Conservation (phyloP, 2,329 filamentous ascomycete genomes). For the Allantophomopsis lycopodina region DNA sequence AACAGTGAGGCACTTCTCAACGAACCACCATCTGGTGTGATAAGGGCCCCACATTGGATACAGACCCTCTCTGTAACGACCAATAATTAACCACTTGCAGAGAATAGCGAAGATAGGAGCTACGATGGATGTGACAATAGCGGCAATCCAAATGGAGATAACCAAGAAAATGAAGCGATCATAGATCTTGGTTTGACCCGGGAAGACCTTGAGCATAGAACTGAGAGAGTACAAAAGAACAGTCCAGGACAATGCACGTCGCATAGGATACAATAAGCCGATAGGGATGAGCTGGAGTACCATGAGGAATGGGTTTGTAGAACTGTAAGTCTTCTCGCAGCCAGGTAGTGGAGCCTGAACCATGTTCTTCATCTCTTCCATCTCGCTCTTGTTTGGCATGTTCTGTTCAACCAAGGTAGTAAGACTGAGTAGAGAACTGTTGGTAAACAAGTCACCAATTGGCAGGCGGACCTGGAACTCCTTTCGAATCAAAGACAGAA, state of each 20-base stretch:
- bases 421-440: conserved; percentile 24
- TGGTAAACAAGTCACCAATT: conserved; percentile 35
- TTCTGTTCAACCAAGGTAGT: not conserved
- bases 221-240: conserved; percentile 32
- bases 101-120: conserved; percentile 32
- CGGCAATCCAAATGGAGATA: conserved; percentile 27
- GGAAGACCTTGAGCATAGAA: conserved; percentile 23
- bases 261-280: conserved; percentile 32
- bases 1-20: conserved; percentile 35
- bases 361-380: conserved; percentile 1
- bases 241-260: conserved; percentile 36
- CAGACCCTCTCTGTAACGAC: conserved; percentile 34
- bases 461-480: conserved; percentile 33
- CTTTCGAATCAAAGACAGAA: conserved; percentile 34
- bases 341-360: conserved; percentile 14
- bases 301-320: conserved; percentile 32
- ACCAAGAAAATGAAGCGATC: conserved; percentile 34
- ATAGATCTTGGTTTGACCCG: conserved; percentile 22
- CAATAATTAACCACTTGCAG: conserved; percentile 40
- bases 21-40: conserved; percentile 44
- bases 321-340: conserved; percentile 28
- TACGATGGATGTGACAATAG: conserved; percentile 22
- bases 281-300: conserved; percentile 35
- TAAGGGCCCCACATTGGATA: conserved; percentile 47
- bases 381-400: conserved; percentile 2